A percentile compares a stretch with the other conserved stretches of the same genome.
phyloP scores from a whole-genome alignment of 495 filamentous ascomycete genomes.

The Penicillium alfredii region DNA sequence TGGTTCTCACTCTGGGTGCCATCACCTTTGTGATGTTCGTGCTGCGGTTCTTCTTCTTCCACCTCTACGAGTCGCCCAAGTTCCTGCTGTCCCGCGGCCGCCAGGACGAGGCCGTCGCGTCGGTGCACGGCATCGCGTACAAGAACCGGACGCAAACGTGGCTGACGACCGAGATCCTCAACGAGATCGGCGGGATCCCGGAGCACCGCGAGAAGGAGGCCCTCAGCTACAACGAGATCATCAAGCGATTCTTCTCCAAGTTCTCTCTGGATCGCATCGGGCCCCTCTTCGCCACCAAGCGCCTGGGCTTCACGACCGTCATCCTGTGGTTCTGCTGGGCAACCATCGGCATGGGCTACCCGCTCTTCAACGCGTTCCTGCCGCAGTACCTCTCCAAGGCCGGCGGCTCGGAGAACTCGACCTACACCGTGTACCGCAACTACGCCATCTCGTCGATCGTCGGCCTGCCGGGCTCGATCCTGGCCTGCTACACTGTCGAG shows the following conservation, averaged over 20 bases:
- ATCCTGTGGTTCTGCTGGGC: slow-evolving; percentile 54
- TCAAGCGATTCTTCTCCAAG: slow-evolving; percentile 48
- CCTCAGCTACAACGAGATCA: slow-evolving; percentile 39
- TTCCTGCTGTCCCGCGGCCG: slow-evolving; percentile 65
- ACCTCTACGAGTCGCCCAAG: slow-evolving; percentile 77
- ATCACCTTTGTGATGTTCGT: slow-evolving; percentile 65
- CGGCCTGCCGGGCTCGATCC: slow-evolving; percentile 50
- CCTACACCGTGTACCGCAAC: slow-evolving; percentile 52
- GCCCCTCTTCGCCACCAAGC: slow-evolving; percentile 49
- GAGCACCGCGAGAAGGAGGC: slow-evolving; percentile 28
- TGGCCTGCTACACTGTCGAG: slow-evolving; percentile 52
- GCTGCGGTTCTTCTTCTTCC: slow-evolving; percentile 69
- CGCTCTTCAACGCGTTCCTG: slow-evolving; percentile 55
- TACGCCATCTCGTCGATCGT: slow-evolving; percentile 55
- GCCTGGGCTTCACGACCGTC: slow-evolving; percentile 41
- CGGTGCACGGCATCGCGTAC: slow-evolving; percentile 57
- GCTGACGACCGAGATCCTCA: slow-evolving; percentile 48
- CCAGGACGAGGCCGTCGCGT: slow-evolving; percentile 65
- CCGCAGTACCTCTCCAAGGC: slow-evolving; percentile 50
- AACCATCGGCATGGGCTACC: slow-evolving; percentile 53
- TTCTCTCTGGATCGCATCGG: slow-evolving; percentile 50
- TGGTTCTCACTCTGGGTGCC: slow-evolving; percentile 63
- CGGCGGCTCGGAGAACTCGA: slow-evolving; percentile 32
- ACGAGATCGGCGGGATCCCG: slow-evolving; percentile 46
- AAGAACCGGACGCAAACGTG: slow-evolving; percentile 49